These are phyloP conservation scores for Lentinula boryana DNA, from an alignment of 768 basidiomycete genomes.

Conservation along the genomic window DNA sequence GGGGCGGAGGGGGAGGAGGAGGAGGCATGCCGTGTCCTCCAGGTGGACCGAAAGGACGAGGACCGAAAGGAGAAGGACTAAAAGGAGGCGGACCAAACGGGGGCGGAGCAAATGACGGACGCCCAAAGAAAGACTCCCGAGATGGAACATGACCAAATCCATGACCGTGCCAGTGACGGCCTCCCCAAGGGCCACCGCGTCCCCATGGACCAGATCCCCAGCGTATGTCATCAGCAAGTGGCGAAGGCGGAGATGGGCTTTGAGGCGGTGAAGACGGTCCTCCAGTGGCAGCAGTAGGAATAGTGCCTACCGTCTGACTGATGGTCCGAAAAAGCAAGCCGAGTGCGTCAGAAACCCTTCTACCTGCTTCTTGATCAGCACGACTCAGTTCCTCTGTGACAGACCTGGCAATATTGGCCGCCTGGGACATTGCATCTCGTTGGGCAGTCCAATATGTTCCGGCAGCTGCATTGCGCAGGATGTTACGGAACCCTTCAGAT, in stretches of 20 bases:
- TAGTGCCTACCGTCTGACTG: constrained; percentile 20
- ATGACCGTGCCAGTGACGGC: not conserved
- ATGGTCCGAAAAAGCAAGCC: constrained; percentile 52
- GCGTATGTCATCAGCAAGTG: not conserved
- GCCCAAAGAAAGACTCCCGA: constrained; percentile 6
- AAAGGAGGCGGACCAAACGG: constrained; percentile 5
- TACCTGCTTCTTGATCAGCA: constrained; percentile 62
- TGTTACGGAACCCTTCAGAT: constrained; percentile 58
- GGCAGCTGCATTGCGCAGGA: constrained; percentile 52
- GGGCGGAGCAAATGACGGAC: constrained; percentile 9
- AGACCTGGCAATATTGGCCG: constrained; percentile 46
- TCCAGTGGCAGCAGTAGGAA: not conserved
- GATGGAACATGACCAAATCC: not conserved
- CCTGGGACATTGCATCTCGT: constrained; percentile 51
- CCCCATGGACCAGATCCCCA: not conserved
- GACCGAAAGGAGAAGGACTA: constrained; percentile 8
- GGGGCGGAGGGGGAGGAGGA: constrained; percentile 15
- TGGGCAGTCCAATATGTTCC: constrained; percentile 70
- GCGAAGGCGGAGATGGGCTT: constrained; percentile 6
- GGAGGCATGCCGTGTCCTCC: constrained; percentile 10
- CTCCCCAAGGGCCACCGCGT: not conserved
- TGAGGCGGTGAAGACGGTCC: not conserved
- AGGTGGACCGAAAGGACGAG: constrained; percentile 12
- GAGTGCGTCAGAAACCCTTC: constrained; percentile 57
- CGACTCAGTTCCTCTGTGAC: constrained; percentile 39